A percentile compares a stretch with the other conserved stretches of the same genome.
Evolutionary conservation across 306 rosid genomes (phyloP).

Genomic region (Pyrus betulifolia): DNA sequence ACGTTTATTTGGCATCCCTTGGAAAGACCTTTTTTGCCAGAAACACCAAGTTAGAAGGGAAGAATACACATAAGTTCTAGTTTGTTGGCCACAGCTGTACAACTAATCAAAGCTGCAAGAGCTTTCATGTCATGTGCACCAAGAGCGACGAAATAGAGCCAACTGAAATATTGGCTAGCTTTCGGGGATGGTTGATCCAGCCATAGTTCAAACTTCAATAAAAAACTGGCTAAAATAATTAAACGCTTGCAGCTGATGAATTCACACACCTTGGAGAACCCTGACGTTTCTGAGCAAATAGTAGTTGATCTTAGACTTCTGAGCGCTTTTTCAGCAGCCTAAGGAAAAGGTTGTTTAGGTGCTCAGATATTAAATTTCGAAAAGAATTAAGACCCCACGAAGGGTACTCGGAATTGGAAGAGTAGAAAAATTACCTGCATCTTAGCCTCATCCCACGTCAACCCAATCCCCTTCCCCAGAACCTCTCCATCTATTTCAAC

Average conservation of each 20-base stretch:
- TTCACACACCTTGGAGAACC: constrained; percentile 72
- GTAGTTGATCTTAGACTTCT: constrained; percentile 57
- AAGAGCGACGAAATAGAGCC: not conserved
- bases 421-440: constrained; percentile 47
- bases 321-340: constrained; percentile 93
- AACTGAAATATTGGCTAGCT: not conserved
- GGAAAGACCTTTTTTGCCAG: constrained; percentile 42
- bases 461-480: constrained; percentile 70
- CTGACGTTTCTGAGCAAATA: constrained; percentile 56
- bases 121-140: not conserved
- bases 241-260: constrained; percentile 1
- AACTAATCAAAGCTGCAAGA: not conserved
- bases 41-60: constrained; percentile 3
- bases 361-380: constrained; percentile 9
- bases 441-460: constrained; percentile 88
- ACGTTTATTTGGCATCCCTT: constrained; percentile 67
- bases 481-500: constrained; percentile 85
- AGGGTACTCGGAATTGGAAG: not conserved
- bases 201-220: not conserved
- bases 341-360: constrained; percentile 14
- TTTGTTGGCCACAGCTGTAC: not conserved
- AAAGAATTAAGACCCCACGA: constrained; percentile 7
- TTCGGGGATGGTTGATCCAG: not conserved
- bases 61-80: not conserved
- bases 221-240: not conserved